These are phyloP conservation scores for Santalum album DNA, from an alignment of 164 flowering plant genomes.

Conservation along the genomic window DNA sequence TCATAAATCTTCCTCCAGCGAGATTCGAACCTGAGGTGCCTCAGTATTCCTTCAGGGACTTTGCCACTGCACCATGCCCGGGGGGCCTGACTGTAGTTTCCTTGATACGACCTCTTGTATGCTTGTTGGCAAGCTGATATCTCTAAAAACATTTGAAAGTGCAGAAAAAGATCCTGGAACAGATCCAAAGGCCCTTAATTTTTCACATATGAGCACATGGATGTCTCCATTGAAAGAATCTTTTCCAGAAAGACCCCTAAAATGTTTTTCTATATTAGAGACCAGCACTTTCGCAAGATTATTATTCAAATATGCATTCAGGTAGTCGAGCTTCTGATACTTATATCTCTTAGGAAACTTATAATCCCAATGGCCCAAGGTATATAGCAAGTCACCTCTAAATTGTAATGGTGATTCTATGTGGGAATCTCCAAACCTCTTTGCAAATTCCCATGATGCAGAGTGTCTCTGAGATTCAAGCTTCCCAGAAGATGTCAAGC, in stretches of 20 bases:
- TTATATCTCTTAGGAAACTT: conserved; percentile 28
- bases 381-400: conserved; percentile 20
- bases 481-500: conserved; percentile 64
- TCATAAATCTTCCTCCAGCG: too few relatives aligned
- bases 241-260: conserved; percentile 3
- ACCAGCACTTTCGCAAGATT: conserved; percentile 26
- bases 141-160: conserved; percentile 25
- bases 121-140: conserved; percentile 41
- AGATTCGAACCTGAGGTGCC: too few relatives aligned
- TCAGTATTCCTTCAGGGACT: too few relatives aligned
- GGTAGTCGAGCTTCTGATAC: conserved; percentile 37
- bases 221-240: conserved; percentile 17
- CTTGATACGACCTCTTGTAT: conserved; percentile 52
- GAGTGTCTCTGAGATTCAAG: conserved; percentile 53
- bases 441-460: conserved; percentile 37
- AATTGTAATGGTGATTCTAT: conserved; percentile 7
- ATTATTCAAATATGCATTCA: conserved; percentile 29
- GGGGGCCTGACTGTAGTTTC: conserved; percentile 46
- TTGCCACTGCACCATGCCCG: too few relatives aligned
- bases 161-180: conserved; percentile 7
- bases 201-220: conserved; percentile 28
- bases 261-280: conserved; percentile 15
- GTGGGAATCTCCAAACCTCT: conserved; percentile 16
- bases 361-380: conserved; percentile 26
- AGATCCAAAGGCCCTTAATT: conserved; percentile 36